Evolutionary conservation across 78 protist genomes (phyloP).

Genomic region (Speleostelium caveatum): DNA sequence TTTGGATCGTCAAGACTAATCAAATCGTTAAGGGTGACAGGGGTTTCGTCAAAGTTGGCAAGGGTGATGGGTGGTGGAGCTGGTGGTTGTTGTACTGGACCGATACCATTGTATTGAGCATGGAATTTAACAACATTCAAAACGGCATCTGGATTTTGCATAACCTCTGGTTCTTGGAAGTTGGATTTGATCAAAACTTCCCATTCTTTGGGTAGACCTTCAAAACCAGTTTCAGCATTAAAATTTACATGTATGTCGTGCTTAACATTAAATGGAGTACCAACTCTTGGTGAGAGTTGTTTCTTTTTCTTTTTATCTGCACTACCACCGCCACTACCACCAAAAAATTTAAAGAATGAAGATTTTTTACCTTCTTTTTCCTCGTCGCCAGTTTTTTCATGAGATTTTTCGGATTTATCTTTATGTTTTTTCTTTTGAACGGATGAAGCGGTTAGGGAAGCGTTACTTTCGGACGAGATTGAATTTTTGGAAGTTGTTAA

Average conservation of each 20-base stretch:
- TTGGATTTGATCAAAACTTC: constrained; percentile 82
- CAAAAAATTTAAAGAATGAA: constrained; percentile 47
- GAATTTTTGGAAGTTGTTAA: not conserved
- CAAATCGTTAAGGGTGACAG: constrained; percentile 65
- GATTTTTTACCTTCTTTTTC: constrained; percentile 38
- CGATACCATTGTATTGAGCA: constrained; percentile 41
- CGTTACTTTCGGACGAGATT: not conserved
- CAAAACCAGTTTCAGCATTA: constrained; percentile 82
- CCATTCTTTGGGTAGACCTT: constrained; percentile 87
- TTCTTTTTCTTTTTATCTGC: constrained; percentile 32
- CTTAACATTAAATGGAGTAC: constrained; percentile 85
- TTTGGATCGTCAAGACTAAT: constrained; percentile 79
- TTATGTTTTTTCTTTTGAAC: not conserved
- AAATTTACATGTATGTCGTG: constrained; percentile 85
- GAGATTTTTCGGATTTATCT: not conserved
- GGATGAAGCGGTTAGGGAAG: constrained; percentile 4
- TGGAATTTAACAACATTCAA: constrained; percentile 80
- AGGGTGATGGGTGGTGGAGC: constrained; percentile 12
- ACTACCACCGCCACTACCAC: not conserved
- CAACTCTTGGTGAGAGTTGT: constrained; percentile 73
- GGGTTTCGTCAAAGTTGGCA: constrained; percentile 49
- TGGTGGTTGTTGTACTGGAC: not conserved
- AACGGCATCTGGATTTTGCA: constrained; percentile 81
- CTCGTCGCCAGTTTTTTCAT: not conserved
- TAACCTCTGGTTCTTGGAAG: constrained; percentile 80